Percentiles rank a stretch among this genome's conserved stretches.
These are phyloP conservation scores for Hydnomerulius pinastri DNA, from an alignment of 768 basidiomycete species.

Conservation along the genomic window DNA sequence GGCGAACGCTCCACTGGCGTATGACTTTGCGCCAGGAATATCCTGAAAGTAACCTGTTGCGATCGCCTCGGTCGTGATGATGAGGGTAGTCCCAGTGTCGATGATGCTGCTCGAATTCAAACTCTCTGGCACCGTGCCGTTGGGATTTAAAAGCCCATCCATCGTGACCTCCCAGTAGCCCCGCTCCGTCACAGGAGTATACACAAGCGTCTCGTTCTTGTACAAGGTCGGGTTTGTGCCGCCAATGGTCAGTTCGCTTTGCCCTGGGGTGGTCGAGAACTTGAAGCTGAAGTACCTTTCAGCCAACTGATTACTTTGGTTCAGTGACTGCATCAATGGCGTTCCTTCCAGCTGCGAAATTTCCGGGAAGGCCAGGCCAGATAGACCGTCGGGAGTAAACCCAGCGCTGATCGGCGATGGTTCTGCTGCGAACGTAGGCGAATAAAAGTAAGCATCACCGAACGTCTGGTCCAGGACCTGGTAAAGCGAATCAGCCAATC, in stretches of 20 bases:
- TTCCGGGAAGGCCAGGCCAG: slow-evolving; percentile 41
- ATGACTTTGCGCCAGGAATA: slow-evolving; percentile 25
- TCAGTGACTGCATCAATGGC: slow-evolving; percentile 45
- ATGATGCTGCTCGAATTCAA: slow-evolving; percentile 25
- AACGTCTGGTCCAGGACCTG: slow-evolving; percentile 38
- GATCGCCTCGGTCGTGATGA: slow-evolving; percentile 13
- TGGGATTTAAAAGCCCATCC: slow-evolving; percentile 13
- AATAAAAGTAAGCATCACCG: slow-evolving; percentile 36
- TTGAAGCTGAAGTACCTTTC: slow-evolving; percentile 45
- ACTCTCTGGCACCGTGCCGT: background rate
- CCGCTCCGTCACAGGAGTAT: slow-evolving; percentile 23
- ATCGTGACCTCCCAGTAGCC: slow-evolving; percentile 40
- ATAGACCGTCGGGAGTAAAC: slow-evolving; percentile 37
- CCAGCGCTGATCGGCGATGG: slow-evolving; percentile 7
- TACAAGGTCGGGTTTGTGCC: slow-evolving; percentile 49
- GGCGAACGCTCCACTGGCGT: slow-evolving; percentile 9
- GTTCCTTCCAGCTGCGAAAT: slow-evolving; percentile 34
- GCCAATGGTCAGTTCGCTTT: slow-evolving; percentile 21
- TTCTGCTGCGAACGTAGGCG: slow-evolving; percentile 22
- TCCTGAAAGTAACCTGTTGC: slow-evolving; percentile 25
- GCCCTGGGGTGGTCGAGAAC: slow-evolving; percentile 30
- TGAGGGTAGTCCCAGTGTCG: slow-evolving; percentile 33
- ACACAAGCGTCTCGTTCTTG: slow-evolving; percentile 45
- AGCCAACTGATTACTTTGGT: slow-evolving; percentile 26
- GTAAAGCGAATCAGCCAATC: background rate